Evolutionary conservation across 2,329 filamentous ascomycete genomes (phyloP).

Genomic region (Fusarium denticulatum): DNA sequence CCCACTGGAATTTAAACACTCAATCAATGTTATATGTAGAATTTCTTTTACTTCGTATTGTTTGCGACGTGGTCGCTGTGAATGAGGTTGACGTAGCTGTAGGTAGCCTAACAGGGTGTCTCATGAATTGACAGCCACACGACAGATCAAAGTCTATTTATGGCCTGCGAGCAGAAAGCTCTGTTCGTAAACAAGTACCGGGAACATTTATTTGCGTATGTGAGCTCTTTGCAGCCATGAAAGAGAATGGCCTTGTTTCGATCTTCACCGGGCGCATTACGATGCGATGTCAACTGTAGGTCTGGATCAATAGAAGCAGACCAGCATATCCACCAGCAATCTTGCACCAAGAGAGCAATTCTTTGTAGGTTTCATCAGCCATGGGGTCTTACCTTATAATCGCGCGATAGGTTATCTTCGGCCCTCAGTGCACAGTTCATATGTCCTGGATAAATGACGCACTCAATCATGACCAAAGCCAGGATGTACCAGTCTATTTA

Average conservation of each 20-base stretch:
- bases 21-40: too few species aligned
- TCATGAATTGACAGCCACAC: neutral
- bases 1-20: rapidly evolving
- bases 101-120: neutral
- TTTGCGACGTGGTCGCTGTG: neutral
- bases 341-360: rapidly evolving
- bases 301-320: neutral
- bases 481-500: neutral
- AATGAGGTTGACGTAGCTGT: neutral
- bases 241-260: neutral
- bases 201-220: rapidly evolving
- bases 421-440: neutral
- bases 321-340: neutral
- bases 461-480: neutral
- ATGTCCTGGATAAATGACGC: neutral
- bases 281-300: neutral
- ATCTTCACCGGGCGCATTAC: neutral
- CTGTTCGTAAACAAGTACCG: too few species aligned
- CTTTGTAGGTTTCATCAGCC: neutral
- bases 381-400: neutral
- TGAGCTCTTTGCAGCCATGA: neutral
- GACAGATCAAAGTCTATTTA: too few species aligned
- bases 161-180: too few species aligned
- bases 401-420: neutral
- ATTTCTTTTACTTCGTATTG: too few species aligned